Evolutionary conservation across 1,139 yeast species (phyloP).

Genomic region (Yamadazyma dendronema): DNA sequence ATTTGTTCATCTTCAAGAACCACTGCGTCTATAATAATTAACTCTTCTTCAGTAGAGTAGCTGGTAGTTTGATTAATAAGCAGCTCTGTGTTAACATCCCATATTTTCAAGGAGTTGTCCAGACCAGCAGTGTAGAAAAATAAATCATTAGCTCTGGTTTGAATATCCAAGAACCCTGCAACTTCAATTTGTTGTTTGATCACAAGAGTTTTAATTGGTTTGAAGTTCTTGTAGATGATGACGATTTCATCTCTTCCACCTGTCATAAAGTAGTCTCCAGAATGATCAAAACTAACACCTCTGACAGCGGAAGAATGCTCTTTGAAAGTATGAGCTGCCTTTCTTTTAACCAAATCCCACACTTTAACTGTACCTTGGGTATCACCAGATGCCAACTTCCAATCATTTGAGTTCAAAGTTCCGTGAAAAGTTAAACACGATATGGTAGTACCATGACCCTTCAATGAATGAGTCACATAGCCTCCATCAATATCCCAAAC

Average conservation of each 20-base stretch:
- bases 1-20: conserved; percentile 21
- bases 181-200: conserved; percentile 79
- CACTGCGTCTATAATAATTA: conserved; percentile 60
- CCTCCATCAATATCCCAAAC: conserved; percentile 94
- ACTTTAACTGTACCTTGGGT: conserved; percentile 82
- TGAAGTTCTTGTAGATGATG: conserved; percentile 58
- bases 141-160: conserved; percentile 20
- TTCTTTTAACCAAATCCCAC: conserved; percentile 88
- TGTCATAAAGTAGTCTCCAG: conserved; percentile 59
- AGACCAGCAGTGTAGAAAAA: conserved; percentile 80
- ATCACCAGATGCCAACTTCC: conserved; percentile 87
- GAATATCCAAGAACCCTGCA: conserved; percentile 58
- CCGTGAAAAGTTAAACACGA: conserved; percentile 78
- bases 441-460: conserved; percentile 94
- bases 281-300: conserved; percentile 65
- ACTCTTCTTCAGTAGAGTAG: conserved; percentile 61
- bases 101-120: conserved; percentile 59
- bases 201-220: conserved; percentile 66
- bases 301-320: conserved; percentile 88
- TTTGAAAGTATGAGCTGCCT: conserved; percentile 56
- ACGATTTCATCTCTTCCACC: conserved; percentile 91
- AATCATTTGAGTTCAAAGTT: conserved; percentile 61
- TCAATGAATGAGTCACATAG: conserved; percentile 81
- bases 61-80: conserved; percentile 45
- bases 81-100: conserved; percentile 46